Base-by-base conservation (phyloP, 106 monocot species). In the Cymbidium sinense region DNA sequence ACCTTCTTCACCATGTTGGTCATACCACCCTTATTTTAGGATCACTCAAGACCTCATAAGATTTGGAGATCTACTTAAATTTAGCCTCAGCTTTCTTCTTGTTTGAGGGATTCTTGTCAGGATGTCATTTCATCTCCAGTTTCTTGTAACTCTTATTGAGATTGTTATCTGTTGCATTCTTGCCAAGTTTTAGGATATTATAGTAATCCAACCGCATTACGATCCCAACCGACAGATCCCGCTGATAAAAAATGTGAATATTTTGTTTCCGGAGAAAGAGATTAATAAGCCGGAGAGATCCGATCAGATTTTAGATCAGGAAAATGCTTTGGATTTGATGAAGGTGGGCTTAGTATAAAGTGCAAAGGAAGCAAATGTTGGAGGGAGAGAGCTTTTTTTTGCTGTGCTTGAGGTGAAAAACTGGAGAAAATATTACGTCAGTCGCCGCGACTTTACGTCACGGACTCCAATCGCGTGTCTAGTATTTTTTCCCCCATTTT, bases 11-110 rank as follows among this genome's bases (percentile, higher is more conserved):
- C 90, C 90, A 73, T 84, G 80, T 30, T 87, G 85, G 73, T 87
- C 87, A 61, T 91, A 91, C 58, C 19, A 62, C 58, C 74, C 84
- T 83, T 50, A 85, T 87, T 27, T 87, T 76, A 50, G 90, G 77
- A 82, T 91, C 86, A 69, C 87, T 91, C n/a, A n/a, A n/a, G n/a
- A n/a, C 89, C 75, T 89, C 84, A 72, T 89, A 89, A 13, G 89
- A 86, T 75, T 89, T 86, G 27, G 86, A 86, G 64, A 89, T 86
- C 75, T 89, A 69, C 77, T 89, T 89, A 81, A 89, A 89, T 34
- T 78, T 75, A 79, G 81, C 83, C 83, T 89, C 89, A 34, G 89
- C 86, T n/a, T 86, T 86, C 43, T 72, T 75, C 70, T 89, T 89
- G 81, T 84, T 76, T 50, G 33, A 29, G 0, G 72, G 89, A 34